Evolutionary conservation across 139 green algal species (phyloP).

Genomic region (Spirogloea muscicola): DNA sequence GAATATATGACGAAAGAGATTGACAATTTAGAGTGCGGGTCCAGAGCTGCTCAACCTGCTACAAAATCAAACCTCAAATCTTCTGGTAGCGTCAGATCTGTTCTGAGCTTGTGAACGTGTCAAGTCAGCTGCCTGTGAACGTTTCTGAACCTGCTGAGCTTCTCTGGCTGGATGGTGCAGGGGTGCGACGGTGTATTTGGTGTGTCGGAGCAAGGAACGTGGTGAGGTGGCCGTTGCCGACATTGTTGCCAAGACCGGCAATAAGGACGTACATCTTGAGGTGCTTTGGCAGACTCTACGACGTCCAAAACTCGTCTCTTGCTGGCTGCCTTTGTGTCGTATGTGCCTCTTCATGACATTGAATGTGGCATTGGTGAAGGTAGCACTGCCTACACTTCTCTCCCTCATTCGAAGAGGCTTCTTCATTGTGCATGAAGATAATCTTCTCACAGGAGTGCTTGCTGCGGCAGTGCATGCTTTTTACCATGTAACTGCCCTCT

Average conservation of each 20-base stretch:
- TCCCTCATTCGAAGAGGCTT: background rate
- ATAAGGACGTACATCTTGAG: background rate
- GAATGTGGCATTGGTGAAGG: too few species aligned
- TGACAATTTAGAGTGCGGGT: background rate
- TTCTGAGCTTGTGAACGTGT: too few species aligned
- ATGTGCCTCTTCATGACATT: background rate
- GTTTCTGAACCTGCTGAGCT: too few species aligned
- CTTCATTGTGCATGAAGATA: constrained; percentile 1
- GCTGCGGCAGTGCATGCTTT: background rate
- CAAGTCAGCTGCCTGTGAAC: too few species aligned
- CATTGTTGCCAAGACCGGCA: background rate
- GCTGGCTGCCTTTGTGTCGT: background rate
- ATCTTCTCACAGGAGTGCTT: too few species aligned
- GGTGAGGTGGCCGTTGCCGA: constrained; percentile 27
- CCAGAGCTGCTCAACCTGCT: background rate
- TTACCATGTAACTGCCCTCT: background rate
- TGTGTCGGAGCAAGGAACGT: constrained; percentile 38
- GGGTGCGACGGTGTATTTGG: constrained; percentile 27
- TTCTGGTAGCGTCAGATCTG: background rate
- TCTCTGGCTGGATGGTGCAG: background rate
- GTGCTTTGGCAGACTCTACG: background rate
- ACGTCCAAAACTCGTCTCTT: background rate
- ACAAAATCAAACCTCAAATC: background rate
- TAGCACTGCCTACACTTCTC: too few species aligned
- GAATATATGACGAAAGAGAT: background rate